Conservation (phyloP, 306 rosid species). For the barrel medic (Medicago truncatula) region DNA sequence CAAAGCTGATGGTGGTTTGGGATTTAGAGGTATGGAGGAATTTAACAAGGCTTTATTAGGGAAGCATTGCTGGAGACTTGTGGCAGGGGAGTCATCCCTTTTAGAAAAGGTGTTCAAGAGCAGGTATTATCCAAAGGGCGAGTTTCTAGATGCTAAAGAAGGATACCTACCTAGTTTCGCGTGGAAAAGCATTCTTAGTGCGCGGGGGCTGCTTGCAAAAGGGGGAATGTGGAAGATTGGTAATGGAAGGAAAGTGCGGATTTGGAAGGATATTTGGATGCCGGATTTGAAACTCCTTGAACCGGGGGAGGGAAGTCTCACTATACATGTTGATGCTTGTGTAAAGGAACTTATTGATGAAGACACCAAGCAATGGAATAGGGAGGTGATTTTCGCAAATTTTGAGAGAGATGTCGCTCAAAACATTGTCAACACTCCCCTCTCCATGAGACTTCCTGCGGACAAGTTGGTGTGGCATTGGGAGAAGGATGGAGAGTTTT, state of each 20-base stretch:
- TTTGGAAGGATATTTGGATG: too few relatives aligned
- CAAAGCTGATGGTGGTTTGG: not conserved
- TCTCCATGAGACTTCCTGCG: too few relatives aligned
- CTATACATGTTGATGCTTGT: too few relatives aligned
- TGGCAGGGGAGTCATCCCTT: not conserved
- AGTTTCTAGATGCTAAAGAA: not conserved
- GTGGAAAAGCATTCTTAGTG: not conserved
- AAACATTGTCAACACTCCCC: too few relatives aligned
- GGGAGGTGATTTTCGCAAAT: too few relatives aligned
- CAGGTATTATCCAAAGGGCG: not conserved
- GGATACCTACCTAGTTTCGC: not conserved
- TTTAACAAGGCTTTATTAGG: not conserved
- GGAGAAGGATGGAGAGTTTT: too few relatives aligned
- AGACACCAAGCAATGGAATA: too few relatives aligned
- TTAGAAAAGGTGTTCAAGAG: not conserved
- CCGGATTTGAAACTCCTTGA: accelerated
- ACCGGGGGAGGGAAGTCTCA: accelerated
- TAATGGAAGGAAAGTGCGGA: not conserved
- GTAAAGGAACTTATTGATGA: too few relatives aligned
- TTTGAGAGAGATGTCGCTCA: too few relatives aligned
- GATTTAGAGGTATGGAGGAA: not conserved
- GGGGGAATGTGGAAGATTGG: not conserved
- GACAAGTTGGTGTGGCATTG: too few relatives aligned
- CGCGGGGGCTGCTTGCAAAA: accelerated
- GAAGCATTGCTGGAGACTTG: not conserved